Percentiles rank a stretch among this genome's conserved stretches.
phyloP scores from a whole-genome alignment of 441 rosid species.

The Raphanus hybrid region DNA sequence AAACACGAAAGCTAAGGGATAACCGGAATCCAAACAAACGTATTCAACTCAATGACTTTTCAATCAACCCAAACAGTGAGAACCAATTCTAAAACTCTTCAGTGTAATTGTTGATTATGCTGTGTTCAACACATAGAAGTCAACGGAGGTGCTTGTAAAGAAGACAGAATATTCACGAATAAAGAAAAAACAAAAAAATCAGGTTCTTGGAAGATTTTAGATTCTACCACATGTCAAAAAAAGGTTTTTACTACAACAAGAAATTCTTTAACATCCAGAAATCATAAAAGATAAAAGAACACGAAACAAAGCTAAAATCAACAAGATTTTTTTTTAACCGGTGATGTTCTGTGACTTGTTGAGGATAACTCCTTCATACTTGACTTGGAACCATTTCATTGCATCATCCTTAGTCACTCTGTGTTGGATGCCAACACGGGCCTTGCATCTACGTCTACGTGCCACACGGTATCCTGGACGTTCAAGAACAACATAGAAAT shows the following conservation, averaged over 20 bases:
- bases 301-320: constrained; percentile 28
- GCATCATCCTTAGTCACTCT: constrained; percentile 96
- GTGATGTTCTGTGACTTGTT: constrained; percentile 82
- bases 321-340: constrained; percentile 31
- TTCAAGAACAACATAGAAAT: constrained; percentile 84
- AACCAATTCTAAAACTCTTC: not conserved
- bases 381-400: constrained; percentile 97
- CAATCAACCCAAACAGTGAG: not conserved
- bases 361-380: constrained; percentile 94
- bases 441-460: constrained; percentile 85
- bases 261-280: constrained; percentile 18
- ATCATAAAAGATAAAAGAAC: constrained; percentile 8
- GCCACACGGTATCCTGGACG: constrained; percentile 93
- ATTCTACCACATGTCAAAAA: constrained; percentile 24
- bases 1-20: too few species aligned
- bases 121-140: not conserved
- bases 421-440: constrained; percentile 92
- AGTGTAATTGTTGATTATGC: not conserved
- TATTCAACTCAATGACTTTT: too few species aligned
- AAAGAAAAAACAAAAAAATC: not conserved
- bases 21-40: too few species aligned
- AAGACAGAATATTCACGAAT: not conserved
- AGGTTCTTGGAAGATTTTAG: constrained; percentile 13
- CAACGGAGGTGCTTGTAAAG: not conserved
- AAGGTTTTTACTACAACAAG: constrained; percentile 19